phyloP scores from a whole-genome alignment of 129 eudicot genomes.

The Kitagawia praeruptora region DNA sequence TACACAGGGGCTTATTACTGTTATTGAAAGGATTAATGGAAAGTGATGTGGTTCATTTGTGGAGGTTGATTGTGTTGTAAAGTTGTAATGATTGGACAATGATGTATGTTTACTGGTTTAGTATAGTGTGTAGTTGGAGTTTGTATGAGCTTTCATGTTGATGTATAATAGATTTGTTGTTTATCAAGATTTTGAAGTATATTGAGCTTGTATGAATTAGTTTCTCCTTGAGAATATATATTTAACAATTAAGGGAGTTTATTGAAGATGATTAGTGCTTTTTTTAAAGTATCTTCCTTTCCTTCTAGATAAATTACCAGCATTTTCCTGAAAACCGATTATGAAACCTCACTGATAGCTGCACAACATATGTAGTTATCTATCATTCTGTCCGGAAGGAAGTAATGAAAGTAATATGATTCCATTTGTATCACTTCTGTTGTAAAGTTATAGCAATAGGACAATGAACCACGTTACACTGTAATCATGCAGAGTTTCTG shows the following conservation, averaged over 20 bases:
- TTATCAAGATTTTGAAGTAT: neutral
- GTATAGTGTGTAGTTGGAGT: neutral
- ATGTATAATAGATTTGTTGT: neutral
- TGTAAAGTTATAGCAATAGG: neutral
- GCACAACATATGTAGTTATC: neutral
- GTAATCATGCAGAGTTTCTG: neutral
- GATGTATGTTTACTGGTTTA: neutral
- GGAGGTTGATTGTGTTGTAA: neutral
- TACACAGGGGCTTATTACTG: constrained; percentile 65
- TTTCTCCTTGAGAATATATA: neutral
- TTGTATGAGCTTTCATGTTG: neutral
- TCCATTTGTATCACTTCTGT: neutral
- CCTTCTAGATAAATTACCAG: neutral
- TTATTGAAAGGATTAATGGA: constrained; percentile 72
- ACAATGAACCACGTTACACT: neutral
- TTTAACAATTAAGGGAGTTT: neutral
- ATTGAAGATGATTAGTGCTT: neutral
- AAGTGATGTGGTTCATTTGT: constrained; percentile 10
- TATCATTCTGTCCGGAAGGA: neutral
- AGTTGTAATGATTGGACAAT: neutral
- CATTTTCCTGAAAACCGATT: neutral
- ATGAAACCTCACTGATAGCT: neutral
- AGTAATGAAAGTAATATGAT: neutral
- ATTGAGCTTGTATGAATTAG: neutral
- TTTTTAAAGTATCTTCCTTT: neutral